phyloP scores from a whole-genome alignment of 441 rosid species.

The Codiaeum variegatum region DNA sequence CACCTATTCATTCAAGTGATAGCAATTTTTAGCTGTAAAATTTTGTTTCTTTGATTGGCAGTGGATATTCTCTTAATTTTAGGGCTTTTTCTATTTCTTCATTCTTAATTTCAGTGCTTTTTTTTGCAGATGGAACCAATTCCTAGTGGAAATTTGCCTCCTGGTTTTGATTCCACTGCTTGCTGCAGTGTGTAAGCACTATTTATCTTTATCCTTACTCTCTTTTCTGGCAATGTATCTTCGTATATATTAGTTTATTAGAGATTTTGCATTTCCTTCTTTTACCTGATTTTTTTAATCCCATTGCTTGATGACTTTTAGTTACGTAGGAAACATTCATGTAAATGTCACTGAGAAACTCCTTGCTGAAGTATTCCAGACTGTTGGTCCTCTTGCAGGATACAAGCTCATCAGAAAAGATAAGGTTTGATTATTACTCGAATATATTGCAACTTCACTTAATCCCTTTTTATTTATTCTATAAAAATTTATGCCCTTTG shows the following conservation, averaged over 20 bases:
- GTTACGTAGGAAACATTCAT: constrained; percentile 92
- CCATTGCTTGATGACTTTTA: constrained; percentile 34
- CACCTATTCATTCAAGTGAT: background rate
- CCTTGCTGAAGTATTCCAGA: constrained; percentile 79
- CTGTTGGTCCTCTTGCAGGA: constrained; percentile 83
- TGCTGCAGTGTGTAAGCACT: constrained; percentile 97
- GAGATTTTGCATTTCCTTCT: background rate
- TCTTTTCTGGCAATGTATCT: background rate
- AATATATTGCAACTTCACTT: background rate
- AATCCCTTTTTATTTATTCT: background rate
- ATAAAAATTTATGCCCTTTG: background rate
- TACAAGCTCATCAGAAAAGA: constrained; percentile 88
- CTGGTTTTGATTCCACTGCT: constrained; percentile 90
- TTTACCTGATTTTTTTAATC: constrained; percentile 17
- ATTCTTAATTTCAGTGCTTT: constrained; percentile 20
- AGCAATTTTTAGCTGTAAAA: background rate
- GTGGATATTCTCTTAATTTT: background rate
- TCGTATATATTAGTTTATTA: background rate
- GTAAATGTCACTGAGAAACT: constrained; percentile 83
- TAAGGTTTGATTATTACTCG: constrained; percentile 42
- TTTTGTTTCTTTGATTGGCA: background rate
- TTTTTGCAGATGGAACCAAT: constrained; percentile 78
- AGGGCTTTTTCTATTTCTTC: constrained; percentile 25
- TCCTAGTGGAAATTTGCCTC: constrained; percentile 95
- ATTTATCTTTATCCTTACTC: constrained; percentile 21